Evolutionary conservation across 1,139 yeast genomes (phyloP).

Genomic region (Hansenula lynferdii): DNA sequence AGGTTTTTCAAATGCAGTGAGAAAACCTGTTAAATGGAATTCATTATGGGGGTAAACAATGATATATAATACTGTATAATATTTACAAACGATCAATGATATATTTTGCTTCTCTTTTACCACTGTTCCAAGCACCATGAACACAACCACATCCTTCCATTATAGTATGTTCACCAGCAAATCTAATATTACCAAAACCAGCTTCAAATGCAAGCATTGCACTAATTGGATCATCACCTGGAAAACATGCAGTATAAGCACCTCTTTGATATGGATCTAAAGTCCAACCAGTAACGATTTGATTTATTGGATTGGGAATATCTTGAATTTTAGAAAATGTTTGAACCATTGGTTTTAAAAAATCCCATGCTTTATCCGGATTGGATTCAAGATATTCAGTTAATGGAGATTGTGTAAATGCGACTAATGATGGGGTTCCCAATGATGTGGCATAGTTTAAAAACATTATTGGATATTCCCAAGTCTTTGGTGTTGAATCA

Average conservation of each 20-base stretch:
- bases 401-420: conserved; percentile 65
- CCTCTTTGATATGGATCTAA: conserved; percentile 65
- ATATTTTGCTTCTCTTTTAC: conserved; percentile 58
- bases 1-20: conserved; percentile 92
- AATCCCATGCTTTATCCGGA: conserved; percentile 37
- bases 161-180: conserved; percentile 84
- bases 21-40: conserved; percentile 79
- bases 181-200: conserved; percentile 56
- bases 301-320: conserved; percentile 44
- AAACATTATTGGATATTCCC: conserved; percentile 50
- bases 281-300: conserved; percentile 65
- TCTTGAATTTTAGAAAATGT: conserved; percentile 17
- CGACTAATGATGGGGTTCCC: conserved; percentile 45
- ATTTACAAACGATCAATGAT: conserved; percentile 19
- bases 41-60: conserved; percentile 46
- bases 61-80: background rate
- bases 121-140: conserved; percentile 74
- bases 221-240: conserved; percentile 66
- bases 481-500: conserved; percentile 26
- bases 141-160: conserved; percentile 82
- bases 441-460: conserved; percentile 38
- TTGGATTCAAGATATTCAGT: conserved; percentile 46
- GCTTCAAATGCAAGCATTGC: conserved; percentile 48
- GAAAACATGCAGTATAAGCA: conserved; percentile 64
- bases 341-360: conserved; percentile 36